Evolutionary conservation across 2,329 filamentous ascomycete genomes (phyloP), one percentile per base, ranked within the genome.

Genomic region (Zopfia rhizophila): DNA sequence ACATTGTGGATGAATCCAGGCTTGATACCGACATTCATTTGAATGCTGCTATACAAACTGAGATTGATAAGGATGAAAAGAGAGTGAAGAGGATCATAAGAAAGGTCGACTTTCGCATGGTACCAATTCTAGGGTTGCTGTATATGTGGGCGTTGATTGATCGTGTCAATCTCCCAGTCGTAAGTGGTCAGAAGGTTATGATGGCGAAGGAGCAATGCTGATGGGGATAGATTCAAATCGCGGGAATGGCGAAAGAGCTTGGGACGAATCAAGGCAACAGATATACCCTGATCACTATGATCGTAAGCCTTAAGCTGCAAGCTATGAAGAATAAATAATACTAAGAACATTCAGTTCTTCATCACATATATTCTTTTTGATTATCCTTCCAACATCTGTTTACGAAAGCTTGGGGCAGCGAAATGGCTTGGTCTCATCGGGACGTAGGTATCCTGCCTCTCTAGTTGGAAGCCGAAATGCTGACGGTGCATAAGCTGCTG

Each of bases 141-240:
- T 53, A 53, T 32, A 49, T 49, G 45, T 53, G 49, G 49, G 45
- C 49, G 22, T 21, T 53, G 22, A 53, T 53, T 19, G 49, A 53
- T 39, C 39, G 45, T n/a, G 45, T 49, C 12, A 49, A 49, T 18
- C 24, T 53, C 11, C 48, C 48, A 11, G 45, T 44, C 17, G 41
- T 51, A 32, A 21, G 29, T 14, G 13, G 21, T 18, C 14, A 4
- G 11, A n/a, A 24, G 14, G 17, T 21, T 5, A 19, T 12, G 3
- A 2, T 22, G 10, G 6, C 12, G n/a, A 11, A 7, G 10, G 3
- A 32, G 8, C 23, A 17, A 5, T 18, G 16, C n/a, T n/a, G n/a
- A n/a, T n/a, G n/a, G n/a, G n/a, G 18, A 14, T 18, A 38, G 30
- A 37, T 30, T 28, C 38, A 28, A 37, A 30, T 31, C 24, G 22